These are phyloP conservation scores for Aspergillus alliaceus DNA, from an alignment of 2,329 filamentous ascomycete genomes.

Conservation along the genomic window DNA sequence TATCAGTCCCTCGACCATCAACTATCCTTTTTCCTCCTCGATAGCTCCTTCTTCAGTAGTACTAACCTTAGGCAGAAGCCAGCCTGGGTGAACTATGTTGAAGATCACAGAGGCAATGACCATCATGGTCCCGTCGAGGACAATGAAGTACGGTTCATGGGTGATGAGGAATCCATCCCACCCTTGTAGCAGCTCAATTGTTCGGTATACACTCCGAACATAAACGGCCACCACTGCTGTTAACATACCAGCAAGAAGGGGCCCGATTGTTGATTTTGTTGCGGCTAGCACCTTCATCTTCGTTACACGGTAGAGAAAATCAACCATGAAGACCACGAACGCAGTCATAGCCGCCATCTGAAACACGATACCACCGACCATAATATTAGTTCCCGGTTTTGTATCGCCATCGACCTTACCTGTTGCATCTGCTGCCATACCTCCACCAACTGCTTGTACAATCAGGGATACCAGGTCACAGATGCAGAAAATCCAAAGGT, in stretches of 20 bases:
- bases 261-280: not conserved
- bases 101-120: not conserved
- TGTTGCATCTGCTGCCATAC: not conserved
- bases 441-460: not conserved
- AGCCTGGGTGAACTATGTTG: not conserved
- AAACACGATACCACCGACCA: not conserved
- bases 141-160: not conserved
- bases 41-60: not conserved
- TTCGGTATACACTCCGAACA: not conserved
- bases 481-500: not conserved
- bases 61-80: not conserved
- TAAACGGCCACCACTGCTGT: not conserved
- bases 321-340: not conserved
- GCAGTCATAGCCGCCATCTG: not conserved
- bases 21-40: too few relatives aligned
- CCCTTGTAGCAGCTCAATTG: not conserved
- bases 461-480: not conserved
- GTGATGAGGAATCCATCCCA: not conserved
- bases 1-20: too few relatives aligned
- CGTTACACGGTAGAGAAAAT: not conserved
- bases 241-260: not conserved
- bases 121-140: not conserved
- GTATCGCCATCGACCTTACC: not conserved
- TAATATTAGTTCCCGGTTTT: not conserved
- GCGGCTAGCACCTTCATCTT: too few relatives aligned